Evolutionary conservation across 257 asterid species (phyloP), one percentile per base, ranked within the genome.

Genomic region (Nicotiana paniculata): DNA sequence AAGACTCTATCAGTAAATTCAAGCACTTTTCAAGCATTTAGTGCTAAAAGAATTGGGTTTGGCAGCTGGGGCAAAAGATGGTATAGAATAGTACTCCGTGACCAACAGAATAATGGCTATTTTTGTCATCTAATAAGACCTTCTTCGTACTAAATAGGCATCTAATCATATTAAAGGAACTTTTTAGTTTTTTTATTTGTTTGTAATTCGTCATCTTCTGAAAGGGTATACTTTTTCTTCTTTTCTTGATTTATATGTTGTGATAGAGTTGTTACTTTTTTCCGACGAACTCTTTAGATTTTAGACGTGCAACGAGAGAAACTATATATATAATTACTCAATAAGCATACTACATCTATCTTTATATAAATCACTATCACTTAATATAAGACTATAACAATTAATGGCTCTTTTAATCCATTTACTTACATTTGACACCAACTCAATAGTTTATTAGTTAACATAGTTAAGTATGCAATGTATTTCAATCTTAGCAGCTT

Each of bases 61-160:
- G 55, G 32, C 59, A 28, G n/a, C 1, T 16, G 8, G 26, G 75
- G 78, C 17, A 51, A 83, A 77, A 78, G 67, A 55, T 83, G n/a
- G 4, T 9, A 64, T 84, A 75, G 30, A 69, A 82, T 79, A 84
- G 33, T 26, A 65, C 53, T 85, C 87, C 85, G 83, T 88, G 90
- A 86, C 86, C 68, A 82, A 74, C 82, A 82, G 69, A 88, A 85
- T 85, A 68, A 91, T 92, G 6, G 91, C 79, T 78, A 83, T 67
- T 85, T 88, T 92, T 88, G 90, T 89, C 90, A 80, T 77, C 46
- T 90, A 83, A 63, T 77, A n/a, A 84, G 35, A 79, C 66, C 62
- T 58, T 63, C 58, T 68, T 35, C 18, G 53, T 26, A 80, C 62
- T 82, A 68, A 1, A n/a, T 70, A 55, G 46, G 24, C 18, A 24